phyloP scores from a whole-genome alignment of 805 yeast species.

The Starmerella khaoyaiensis region DNA sequence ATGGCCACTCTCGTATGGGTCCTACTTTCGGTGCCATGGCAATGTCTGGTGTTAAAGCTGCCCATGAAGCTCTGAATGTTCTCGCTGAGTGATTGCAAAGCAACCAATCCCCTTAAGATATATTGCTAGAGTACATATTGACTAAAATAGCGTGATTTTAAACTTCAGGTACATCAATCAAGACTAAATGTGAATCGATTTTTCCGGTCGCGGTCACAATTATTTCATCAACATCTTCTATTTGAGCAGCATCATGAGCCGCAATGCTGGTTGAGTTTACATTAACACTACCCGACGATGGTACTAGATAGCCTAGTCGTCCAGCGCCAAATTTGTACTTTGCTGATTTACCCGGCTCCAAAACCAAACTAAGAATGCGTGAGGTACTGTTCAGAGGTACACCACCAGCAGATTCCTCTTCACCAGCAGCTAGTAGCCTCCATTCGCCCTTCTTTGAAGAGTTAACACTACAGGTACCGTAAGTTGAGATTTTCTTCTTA shows the following conservation, averaged over 20 bases:
- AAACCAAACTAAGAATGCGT: constrained; percentile 3
- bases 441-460: neutral
- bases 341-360: constrained; percentile 1
- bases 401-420: neutral
- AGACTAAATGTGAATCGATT: constrained; percentile 1
- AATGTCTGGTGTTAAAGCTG: constrained; percentile 66
- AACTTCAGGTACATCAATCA: constrained; percentile 2
- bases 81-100: constrained; percentile 3
- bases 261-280: constrained; percentile 2
- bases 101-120: neutral
- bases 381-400: constrained; percentile 4
- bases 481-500: neutral
- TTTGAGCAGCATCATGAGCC: constrained; percentile 11
- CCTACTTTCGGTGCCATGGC: constrained; percentile 79
- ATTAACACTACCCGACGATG: constrained; percentile 1
- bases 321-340: neutral
- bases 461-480: neutral
- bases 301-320: constrained; percentile 7
- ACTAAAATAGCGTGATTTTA: neutral
- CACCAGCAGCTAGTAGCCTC: constrained; percentile 6
- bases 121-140: neutral
- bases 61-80: constrained; percentile 33
- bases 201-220: constrained; percentile 3
- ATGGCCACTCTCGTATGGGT: constrained; percentile 72
- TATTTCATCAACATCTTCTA: neutral